Conservation (phyloP, 345 rosid genomes). For the Litchi chinensis region DNA sequence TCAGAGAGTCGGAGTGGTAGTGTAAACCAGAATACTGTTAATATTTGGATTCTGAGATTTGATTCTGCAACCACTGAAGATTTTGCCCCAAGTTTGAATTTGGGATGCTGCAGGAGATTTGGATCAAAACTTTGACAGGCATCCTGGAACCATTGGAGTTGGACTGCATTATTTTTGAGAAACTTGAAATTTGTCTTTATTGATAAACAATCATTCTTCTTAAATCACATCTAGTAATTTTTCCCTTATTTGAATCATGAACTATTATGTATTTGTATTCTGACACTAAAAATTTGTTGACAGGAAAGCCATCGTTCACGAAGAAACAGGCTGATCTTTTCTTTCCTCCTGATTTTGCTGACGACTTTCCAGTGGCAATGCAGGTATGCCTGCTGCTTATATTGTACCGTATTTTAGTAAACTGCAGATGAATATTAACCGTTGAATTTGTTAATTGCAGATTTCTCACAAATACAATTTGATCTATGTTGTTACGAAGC, state of each 20-base stretch:
- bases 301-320: constrained; percentile 93
- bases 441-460: constrained; percentile 45
- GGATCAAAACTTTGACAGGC: not conserved
- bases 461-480: constrained; percentile 92
- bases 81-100: not conserved
- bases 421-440: constrained; percentile 8
- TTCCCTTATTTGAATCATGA: not conserved
- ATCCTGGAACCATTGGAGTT: not conserved
- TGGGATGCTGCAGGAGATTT: not conserved
- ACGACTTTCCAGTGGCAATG: constrained; percentile 99
- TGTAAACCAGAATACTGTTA: not conserved
- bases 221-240: not conserved
- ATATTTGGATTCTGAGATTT: not conserved
- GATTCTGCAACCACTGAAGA: not conserved
- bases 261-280: not conserved
- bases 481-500: constrained; percentile 95
- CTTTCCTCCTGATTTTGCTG: constrained; percentile 98
- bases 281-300: constrained; percentile 17
- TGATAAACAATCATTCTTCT: not conserved
- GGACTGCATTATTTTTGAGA: not conserved
- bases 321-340: constrained; percentile 99
- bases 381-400: constrained; percentile 56
- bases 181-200: not conserved
- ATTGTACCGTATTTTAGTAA: not conserved
- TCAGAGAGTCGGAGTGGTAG: not conserved